Base-by-base conservation (phyloP, 2,329 filamentous ascomycete species). In the Fusarium haematococcum region DNA sequence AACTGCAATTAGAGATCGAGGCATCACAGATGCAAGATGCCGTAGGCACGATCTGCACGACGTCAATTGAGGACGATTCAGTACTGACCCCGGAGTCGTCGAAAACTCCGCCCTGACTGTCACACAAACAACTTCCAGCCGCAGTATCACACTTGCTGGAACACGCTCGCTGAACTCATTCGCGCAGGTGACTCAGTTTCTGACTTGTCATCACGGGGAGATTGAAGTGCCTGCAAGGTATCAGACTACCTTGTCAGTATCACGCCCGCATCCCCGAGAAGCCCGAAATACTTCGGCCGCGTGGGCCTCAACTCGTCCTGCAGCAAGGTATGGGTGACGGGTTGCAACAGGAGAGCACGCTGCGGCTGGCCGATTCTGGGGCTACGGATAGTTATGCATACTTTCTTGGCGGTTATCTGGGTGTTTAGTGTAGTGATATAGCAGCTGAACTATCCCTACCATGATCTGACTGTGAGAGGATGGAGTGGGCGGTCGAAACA, bases 21-120 rank as follows among this genome's bases (percentile, higher is more conserved):
- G 61, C 27, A 50, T 50, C 68, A 70, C 65, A 68, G 20, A 74
- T 71, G 73, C 66, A 48, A 73, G 73, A 74, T 75, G 61, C 63
- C 61, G 70, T 54, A 58, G 39, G 57, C 61, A 64, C 73, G 70
- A 75, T 74, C 66, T 75, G 65, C 70, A 61, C 68, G 20, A 68
- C 70, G 61, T 64, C 65, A 61, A 58, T 63, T 60, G 16, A 27
- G 65, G 50, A 52, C 11, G 62, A 63, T 66, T 33, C 54, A 57
- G 64, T 32, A 39, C 16, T 52, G 20, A 50, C 54, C 50, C 59
- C 59, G 20, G 32, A 48, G 56, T 54, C n/a, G 25, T 32, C 25
- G 25, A 37, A 27, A 32, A 27, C 45, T 32, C 32, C 43, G 45
- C 45, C 37, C 37, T 33, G 25, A 56, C 35, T 33, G 48, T 63